These are phyloP conservation scores for Tubosaeta brunneosetosa DNA, from an alignment of 768 basidiomycete species.

Conservation along the genomic window DNA sequence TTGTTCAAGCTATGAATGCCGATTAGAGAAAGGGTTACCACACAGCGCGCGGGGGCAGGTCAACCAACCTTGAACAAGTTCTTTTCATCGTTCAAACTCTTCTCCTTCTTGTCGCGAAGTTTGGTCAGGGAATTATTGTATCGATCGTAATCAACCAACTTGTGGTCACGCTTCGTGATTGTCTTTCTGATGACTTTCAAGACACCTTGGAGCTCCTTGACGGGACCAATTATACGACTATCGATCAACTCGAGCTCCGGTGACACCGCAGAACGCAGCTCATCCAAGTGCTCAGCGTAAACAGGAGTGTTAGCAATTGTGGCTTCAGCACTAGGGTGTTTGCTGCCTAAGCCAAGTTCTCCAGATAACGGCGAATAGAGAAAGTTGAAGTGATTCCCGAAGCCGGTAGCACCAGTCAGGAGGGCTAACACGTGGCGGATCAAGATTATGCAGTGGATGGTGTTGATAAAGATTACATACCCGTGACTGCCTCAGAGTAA, in stretches of 20 bases:
- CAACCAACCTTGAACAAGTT: conserved; percentile 82
- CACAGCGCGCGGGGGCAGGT: neutral
- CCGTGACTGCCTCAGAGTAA: conserved; percentile 77
- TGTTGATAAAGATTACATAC: conserved; percentile 33
- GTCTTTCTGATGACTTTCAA: conserved; percentile 90
- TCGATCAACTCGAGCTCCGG: conserved; percentile 96
- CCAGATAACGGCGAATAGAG: conserved; percentile 63
- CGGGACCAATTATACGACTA: conserved; percentile 75
- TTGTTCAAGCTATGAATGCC: conserved; percentile 71
- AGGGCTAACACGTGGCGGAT: conserved; percentile 41
- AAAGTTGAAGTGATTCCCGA: conserved; percentile 56
- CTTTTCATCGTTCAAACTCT: conserved; percentile 93
- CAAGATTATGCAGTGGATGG: neutral
- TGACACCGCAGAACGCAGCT: conserved; percentile 68
- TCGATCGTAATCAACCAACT: conserved; percentile 94
- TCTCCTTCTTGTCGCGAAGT: conserved; percentile 97
- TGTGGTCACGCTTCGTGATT: conserved; percentile 95
- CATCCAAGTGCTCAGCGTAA: conserved; percentile 74
- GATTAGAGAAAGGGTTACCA: neutral
- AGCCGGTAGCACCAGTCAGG: conserved; percentile 60
- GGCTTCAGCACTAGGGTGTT: conserved; percentile 70
- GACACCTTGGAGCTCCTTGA: conserved; percentile 83
- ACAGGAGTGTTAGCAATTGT: conserved; percentile 74
- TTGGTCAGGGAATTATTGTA: conserved; percentile 95
- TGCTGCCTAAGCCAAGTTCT: conserved; percentile 76